These are phyloP conservation scores for Claviceps arundinis DNA, from an alignment of 2,329 filamentous ascomycete genomes.

Conservation along the genomic window DNA sequence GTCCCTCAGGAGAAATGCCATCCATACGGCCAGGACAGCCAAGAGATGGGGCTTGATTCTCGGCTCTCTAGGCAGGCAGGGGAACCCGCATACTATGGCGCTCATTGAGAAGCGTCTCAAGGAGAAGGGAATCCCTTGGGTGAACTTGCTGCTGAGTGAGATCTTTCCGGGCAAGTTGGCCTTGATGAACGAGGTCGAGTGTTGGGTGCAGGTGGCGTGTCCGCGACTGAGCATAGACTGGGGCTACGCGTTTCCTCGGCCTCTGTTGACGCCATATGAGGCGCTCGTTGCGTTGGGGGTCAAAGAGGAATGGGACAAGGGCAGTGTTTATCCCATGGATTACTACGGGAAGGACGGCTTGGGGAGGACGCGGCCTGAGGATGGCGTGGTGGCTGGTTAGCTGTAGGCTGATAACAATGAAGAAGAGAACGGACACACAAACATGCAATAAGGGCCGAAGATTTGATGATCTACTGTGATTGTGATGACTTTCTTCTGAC, in stretches of 20 bases:
- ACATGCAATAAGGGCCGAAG: not conserved
- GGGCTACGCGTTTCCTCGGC: slow-evolving; percentile 89
- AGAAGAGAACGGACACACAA: not conserved
- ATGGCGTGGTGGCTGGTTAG: not conserved
- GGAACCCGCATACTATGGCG: slow-evolving; percentile 83
- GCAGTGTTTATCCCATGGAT: slow-evolving; percentile 79
- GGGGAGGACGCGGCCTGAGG: slow-evolving; percentile 55
- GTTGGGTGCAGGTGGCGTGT: slow-evolving; percentile 97
- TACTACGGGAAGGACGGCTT: slow-evolving; percentile 90
- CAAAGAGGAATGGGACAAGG: slow-evolving; percentile 55
- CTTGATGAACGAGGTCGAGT: slow-evolving; percentile 87
- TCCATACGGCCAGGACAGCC: slow-evolving; percentile 60
- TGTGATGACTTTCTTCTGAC: not conserved
- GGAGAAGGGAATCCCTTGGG: slow-evolving; percentile 59
- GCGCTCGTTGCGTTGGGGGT: slow-evolving; percentile 79
- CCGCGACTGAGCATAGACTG: slow-evolving; percentile 96
- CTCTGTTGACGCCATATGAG: slow-evolving; percentile 87
- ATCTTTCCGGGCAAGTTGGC: slow-evolving; percentile 94
- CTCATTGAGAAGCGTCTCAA: slow-evolving; percentile 70
- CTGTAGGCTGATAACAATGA: not conserved
- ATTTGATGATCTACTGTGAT: not conserved
- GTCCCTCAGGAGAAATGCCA: slow-evolving; percentile 61
- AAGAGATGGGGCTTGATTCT: slow-evolving; percentile 92
- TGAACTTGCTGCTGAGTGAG: slow-evolving; percentile 81
- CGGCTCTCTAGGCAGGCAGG: slow-evolving; percentile 82